Percentiles rank a stretch among this genome's conserved stretches.
phyloP scores from a whole-genome alignment of 805 yeast genomes.

The Hanseniaspora lindneri region DNA sequence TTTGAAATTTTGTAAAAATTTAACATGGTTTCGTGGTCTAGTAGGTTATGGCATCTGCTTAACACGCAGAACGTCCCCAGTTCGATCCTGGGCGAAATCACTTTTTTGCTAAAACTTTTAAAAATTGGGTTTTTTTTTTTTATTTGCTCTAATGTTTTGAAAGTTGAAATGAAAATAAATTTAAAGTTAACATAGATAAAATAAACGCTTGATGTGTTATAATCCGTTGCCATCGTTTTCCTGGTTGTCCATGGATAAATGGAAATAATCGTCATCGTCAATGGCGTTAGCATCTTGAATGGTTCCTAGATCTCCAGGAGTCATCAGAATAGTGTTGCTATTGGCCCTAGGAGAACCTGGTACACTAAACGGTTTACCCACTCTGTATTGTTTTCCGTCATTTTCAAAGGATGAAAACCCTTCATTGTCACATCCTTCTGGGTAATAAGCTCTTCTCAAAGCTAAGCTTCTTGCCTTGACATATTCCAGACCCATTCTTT shows the following conservation, averaged over 20 bases:
- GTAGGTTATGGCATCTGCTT: conserved; percentile 99
- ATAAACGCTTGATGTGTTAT: too few relatives aligned
- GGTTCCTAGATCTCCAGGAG: conserved; percentile 97
- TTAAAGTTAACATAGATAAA: too few relatives aligned
- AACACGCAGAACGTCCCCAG: conserved; percentile 99
- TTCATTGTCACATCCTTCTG: conserved; percentile 51
- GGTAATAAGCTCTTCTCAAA: conserved; percentile 75
- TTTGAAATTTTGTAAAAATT: background rate
- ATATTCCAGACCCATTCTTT: conserved; percentile 94
- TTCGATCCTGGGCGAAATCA: conserved; percentile 96
- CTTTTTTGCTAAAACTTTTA: background rate
- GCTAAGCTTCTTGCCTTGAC: conserved; percentile 89
- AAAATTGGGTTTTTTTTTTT: background rate
- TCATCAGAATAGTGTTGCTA: conserved; percentile 57
- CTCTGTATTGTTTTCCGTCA: conserved; percentile 34
- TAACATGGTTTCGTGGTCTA: conserved; percentile 84
- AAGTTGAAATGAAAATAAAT: too few relatives aligned
- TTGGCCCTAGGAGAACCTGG: conserved; percentile 85
- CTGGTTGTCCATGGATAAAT: conserved; percentile 34
- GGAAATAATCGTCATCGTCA: conserved; percentile 61
- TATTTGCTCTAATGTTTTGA: background rate
- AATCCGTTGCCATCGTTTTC: conserved; percentile 21
- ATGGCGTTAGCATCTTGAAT: conserved; percentile 76
- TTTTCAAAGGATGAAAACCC: conserved; percentile 18
- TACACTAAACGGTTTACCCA: conserved; percentile 86